These are phyloP conservation scores for Lasiodiplodia citricola DNA, from an alignment of 2,329 filamentous ascomycete species.

Conservation along the genomic window DNA sequence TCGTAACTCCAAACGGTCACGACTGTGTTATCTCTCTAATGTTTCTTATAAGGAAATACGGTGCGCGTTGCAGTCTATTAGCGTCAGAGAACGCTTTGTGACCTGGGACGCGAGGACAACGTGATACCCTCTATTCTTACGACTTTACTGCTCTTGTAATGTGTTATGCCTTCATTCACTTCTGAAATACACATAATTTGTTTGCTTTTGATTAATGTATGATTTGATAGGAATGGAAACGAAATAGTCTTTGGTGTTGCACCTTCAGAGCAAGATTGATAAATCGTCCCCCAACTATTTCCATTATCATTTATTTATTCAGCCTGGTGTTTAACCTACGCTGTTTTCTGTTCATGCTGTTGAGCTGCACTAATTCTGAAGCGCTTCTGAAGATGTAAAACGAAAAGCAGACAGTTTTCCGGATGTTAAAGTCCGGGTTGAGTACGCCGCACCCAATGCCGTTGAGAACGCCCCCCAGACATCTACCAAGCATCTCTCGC, in stretches of 20 bases:
- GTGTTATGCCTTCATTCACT: neutral
- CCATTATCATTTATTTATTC: neutral
- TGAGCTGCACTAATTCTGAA: neutral
- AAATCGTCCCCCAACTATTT: neutral
- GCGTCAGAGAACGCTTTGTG: neutral
- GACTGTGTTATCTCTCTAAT: neutral
- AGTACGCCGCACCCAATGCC: neutral
- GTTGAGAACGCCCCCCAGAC: neutral
- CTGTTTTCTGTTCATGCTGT: neutral
- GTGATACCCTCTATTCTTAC: conserved; percentile 10
- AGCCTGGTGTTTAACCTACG: neutral
- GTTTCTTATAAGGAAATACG: neutral
- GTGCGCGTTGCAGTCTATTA: neutral
- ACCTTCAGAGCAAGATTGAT: neutral
- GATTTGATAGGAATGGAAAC: neutral
- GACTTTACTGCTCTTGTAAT: conserved; percentile 1
- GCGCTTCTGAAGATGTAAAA: neutral
- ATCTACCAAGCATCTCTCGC: neutral
- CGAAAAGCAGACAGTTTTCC: neutral
- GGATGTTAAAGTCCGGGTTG: neutral
- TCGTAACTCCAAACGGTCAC: neutral
- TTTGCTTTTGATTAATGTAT: neutral
- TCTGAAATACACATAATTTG: neutral
- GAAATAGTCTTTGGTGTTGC: neutral
- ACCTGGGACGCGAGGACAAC: neutral